Percentiles rank a stretch among this genome's conserved stretches.
Conservation (phyloP, 352 stramenopile species). For the Phytophthora megakarya region DNA sequence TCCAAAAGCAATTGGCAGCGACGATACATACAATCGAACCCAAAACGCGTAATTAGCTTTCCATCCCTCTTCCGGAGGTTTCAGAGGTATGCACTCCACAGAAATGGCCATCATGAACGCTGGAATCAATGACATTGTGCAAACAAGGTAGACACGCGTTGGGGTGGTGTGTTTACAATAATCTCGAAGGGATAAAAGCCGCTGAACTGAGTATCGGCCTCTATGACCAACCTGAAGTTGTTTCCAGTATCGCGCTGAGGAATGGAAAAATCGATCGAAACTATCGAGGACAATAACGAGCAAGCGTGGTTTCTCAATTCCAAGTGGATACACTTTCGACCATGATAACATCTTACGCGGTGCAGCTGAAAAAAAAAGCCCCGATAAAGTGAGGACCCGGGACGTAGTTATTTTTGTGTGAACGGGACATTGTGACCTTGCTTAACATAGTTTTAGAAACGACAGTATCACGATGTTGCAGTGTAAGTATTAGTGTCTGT, state of each 20-base stretch:
- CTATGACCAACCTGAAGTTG: slow-evolving; percentile 17
- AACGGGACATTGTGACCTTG: too few species aligned
- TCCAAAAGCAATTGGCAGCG: slow-evolving; percentile 13
- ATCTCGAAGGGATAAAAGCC: slow-evolving; percentile 21
- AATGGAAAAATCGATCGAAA: not conserved
- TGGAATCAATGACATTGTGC: slow-evolving; percentile 7
- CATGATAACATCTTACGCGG: not conserved
- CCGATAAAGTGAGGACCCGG: too few species aligned
- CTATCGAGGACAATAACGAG: not conserved
- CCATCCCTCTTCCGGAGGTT: slow-evolving; percentile 15
- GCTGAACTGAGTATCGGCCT: slow-evolving; percentile 16
- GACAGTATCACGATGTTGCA: too few species aligned
- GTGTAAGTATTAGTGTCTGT: too few species aligned
- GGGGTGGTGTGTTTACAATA: slow-evolving; percentile 8
- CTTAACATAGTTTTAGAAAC: too few species aligned
- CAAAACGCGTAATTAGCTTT: slow-evolving; percentile 34
- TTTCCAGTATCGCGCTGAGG: not conserved
- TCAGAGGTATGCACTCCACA: slow-evolving; percentile 40
- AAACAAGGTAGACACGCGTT: slow-evolving; percentile 15
- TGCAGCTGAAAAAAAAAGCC: not conserved
- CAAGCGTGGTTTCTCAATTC: not conserved
- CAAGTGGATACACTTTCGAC: not conserved
- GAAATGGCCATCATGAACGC: slow-evolving; percentile 16
- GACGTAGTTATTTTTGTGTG: too few species aligned
- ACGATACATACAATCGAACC: slow-evolving; percentile 24